Conservation (phyloP, 2,329 filamentous ascomycete genomes). For the Pseudocercospora fijiensis region DNA sequence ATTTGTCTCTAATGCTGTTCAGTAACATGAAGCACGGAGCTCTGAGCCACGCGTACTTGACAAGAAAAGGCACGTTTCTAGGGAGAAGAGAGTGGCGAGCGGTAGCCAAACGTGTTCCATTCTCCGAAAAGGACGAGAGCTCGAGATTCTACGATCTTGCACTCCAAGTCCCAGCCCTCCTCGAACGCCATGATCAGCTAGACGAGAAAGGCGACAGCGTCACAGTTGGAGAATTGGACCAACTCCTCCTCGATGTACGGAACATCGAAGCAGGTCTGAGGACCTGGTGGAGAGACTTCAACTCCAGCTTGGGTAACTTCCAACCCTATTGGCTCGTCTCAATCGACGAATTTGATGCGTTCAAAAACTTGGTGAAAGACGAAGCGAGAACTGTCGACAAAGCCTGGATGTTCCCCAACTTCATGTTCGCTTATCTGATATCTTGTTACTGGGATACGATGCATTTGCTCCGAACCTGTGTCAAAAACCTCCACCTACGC, state of each 20-base stretch:
- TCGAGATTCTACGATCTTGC: slow-evolving; percentile 34
- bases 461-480: slow-evolving; percentile 31
- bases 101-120: slow-evolving; percentile 28
- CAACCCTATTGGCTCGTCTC: slow-evolving; percentile 21
- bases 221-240: slow-evolving; percentile 20
- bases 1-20: slow-evolving; percentile 32
- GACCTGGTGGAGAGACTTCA: slow-evolving; percentile 30
- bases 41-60: slow-evolving; percentile 30
- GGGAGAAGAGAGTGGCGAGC: slow-evolving; percentile 33
- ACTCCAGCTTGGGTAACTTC: not conserved
- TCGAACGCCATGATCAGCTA: slow-evolving; percentile 31
- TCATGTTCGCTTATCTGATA: slow-evolving; percentile 34
- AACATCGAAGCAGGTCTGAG: slow-evolving; percentile 27
- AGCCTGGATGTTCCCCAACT: slow-evolving; percentile 33
- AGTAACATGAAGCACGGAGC: slow-evolving; percentile 33
- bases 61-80: slow-evolving; percentile 33
- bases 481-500: slow-evolving; percentile 27
- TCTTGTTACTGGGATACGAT: slow-evolving; percentile 37
- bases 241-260: slow-evolving; percentile 25
- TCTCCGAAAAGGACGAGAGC: slow-evolving; percentile 24
- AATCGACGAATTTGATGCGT: slow-evolving; percentile 32
- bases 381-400: slow-evolving; percentile 26
- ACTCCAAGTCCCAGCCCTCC: slow-evolving; percentile 32
- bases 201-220: slow-evolving; percentile 7
- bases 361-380: slow-evolving; percentile 27